Conservation (phyloP, 345 rosid genomes). For the Lumnitzera littorea region DNA sequence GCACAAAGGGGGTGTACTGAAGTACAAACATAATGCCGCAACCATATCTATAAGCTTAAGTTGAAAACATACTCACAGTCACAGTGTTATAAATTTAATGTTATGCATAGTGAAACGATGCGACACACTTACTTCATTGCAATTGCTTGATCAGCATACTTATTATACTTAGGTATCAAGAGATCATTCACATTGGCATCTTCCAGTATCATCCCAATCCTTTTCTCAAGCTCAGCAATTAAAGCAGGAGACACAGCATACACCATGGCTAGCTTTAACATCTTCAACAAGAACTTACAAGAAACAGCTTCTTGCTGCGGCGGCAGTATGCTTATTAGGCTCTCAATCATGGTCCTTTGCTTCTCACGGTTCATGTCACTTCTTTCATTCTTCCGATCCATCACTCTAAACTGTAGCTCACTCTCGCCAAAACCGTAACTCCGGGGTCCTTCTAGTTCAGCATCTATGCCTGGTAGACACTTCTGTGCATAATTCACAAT, state of each 20-base stretch:
- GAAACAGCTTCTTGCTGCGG: conserved; percentile 52
- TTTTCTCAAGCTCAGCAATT: conserved; percentile 72
- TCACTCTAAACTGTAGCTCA: conserved; percentile 51
- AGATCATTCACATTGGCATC: conserved; percentile 66
- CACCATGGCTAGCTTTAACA: conserved; percentile 63
- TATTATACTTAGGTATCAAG: conserved; percentile 63
- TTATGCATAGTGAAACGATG: conserved; percentile 5
- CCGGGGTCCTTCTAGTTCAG: conserved; percentile 48
- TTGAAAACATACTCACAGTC: too few species aligned
- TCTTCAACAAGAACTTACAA: conserved; percentile 60
- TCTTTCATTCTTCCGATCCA: conserved; percentile 27
- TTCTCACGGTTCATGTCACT: conserved; percentile 35
- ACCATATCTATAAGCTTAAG: too few species aligned
- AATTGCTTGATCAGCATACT: conserved; percentile 41
- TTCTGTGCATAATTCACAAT: conserved; percentile 57
- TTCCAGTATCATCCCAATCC: conserved; percentile 51
- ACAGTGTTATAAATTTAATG: background rate
- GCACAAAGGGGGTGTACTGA: too few species aligned
- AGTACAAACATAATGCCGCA: too few species aligned
- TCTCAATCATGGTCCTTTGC: conserved; percentile 53
- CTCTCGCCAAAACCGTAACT: conserved; percentile 52
- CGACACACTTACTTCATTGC: conserved; percentile 34
- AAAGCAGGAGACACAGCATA: conserved; percentile 69
- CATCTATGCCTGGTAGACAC: conserved; percentile 45
- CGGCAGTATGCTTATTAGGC: conserved; percentile 65